A percentile compares a stretch with the other conserved stretches of the same genome.
Evolutionary conservation across 2,329 filamentous ascomycete genomes (phyloP).

Genomic region (Tolypocladium pustulatum): DNA sequence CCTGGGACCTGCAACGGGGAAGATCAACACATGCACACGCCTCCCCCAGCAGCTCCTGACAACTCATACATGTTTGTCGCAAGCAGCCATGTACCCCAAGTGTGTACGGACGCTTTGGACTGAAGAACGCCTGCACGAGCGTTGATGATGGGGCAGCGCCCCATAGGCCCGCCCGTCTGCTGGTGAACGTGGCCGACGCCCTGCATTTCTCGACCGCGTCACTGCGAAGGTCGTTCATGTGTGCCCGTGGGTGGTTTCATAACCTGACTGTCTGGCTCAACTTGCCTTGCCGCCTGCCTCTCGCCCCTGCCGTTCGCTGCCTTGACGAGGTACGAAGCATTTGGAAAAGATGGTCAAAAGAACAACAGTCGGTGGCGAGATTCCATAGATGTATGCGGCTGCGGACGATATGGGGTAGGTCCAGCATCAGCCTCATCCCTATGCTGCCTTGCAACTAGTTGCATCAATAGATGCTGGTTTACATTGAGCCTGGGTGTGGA

Average conservation of each 20-base stretch:
- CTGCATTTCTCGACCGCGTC: not conserved
- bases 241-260: not conserved
- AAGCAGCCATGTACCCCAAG: not conserved
- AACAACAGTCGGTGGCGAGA: not conserved
- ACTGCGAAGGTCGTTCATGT: not conserved
- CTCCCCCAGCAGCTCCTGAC: slow-evolving; percentile 19
- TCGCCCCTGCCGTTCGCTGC: not conserved
- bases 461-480: not conserved
- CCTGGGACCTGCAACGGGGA: not conserved
- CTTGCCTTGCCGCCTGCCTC: not conserved
- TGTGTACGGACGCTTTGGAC: not conserved
- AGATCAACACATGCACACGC: slow-evolving; percentile 7
- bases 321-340: not conserved
- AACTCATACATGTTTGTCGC: slow-evolving; percentile 15
- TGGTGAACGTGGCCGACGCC: not conserved
- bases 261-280: not conserved
- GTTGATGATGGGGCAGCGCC: slow-evolving; percentile 32
- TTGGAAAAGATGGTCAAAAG: not conserved
- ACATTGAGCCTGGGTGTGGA: not conserved
- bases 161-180: slow-evolving; percentile 20
- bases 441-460: too few species aligned
- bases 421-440: not conserved
- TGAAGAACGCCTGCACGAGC: slow-evolving; percentile 3
- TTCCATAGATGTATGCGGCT: not conserved
- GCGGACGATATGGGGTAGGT: not conserved